phyloP scores from a whole-genome alignment of 202 grass and related monocot species.

The Cymbopogon flexuosus region DNA sequence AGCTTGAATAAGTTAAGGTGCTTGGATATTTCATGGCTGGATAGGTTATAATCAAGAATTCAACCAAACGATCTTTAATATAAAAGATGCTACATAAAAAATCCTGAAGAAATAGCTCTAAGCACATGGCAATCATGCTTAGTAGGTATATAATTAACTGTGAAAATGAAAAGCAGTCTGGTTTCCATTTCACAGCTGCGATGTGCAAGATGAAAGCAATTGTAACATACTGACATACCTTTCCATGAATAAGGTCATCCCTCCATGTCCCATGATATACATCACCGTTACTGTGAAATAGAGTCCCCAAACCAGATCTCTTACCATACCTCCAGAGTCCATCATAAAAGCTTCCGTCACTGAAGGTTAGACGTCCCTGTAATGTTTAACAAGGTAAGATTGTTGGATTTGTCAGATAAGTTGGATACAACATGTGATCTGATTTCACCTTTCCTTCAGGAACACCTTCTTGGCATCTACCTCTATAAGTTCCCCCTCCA shows the following conservation, averaged over 20 bases:
- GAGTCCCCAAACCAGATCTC: slow-evolving; percentile 81
- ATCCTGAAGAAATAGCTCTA: background rate
- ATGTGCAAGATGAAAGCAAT: background rate
- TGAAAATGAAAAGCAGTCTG: background rate
- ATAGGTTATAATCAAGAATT: slow-evolving; percentile 16
- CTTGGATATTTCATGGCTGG: background rate
- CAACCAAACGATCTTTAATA: background rate
- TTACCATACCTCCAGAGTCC: slow-evolving; percentile 89
- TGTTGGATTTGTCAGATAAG: background rate
- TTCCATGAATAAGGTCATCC: slow-evolving; percentile 94
- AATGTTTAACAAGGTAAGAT: slow-evolving; percentile 23
- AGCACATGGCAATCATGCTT: background rate
- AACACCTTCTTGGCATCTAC: slow-evolving; percentile 87
- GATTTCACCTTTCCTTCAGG: slow-evolving; percentile 90
- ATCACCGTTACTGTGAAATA: slow-evolving; percentile 86
- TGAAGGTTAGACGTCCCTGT: slow-evolving; percentile 66
- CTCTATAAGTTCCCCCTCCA: slow-evolving; percentile 77
- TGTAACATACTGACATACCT: slow-evolving; percentile 57
- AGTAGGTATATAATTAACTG: background rate
- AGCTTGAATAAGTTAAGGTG: background rate
- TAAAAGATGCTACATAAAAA: background rate
- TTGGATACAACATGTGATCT: slow-evolving; percentile 11
- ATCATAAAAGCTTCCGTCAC: slow-evolving; percentile 86
- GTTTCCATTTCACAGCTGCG: slow-evolving; percentile 5
- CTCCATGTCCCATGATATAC: slow-evolving; percentile 95